A percentile compares a stretch with the other conserved stretches of the same genome.
These are phyloP conservation scores for Endotrypanum monterogeii DNA, from an alignment of 208 protist genomes.

Conservation along the genomic window DNA sequence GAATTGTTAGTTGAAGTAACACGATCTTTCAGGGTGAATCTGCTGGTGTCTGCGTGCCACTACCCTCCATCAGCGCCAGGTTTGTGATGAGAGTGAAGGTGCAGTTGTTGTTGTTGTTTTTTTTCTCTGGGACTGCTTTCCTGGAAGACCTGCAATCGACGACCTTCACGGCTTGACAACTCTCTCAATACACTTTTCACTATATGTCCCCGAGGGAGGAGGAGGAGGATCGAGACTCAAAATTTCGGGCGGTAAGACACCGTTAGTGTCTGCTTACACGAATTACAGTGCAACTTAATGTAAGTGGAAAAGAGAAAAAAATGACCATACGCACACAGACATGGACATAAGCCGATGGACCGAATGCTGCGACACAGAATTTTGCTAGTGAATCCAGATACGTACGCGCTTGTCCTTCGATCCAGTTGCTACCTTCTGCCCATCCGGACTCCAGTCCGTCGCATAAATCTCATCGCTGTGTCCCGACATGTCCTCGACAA, in stretches of 20 bases:
- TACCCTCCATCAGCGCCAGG: background rate
- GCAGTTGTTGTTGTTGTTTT: background rate
- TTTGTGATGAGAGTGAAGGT: no score
- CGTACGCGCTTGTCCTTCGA: constrained; percentile 96
- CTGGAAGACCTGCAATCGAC: no score
- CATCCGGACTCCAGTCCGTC: constrained; percentile 98
- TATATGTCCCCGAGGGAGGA: background rate
- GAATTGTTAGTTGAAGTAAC: background rate
- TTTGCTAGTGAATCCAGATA: constrained; percentile 86
- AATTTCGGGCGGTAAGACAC: background rate
- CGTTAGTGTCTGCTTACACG: constrained; percentile 2
- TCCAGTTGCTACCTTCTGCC: constrained; percentile 94
- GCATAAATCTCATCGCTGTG: constrained; percentile 97
- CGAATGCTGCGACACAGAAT: background rate
- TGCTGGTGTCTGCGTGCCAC: background rate
- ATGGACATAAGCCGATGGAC: constrained; percentile 2
- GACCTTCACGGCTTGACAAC: background rate
- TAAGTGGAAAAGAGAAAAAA: background rate
- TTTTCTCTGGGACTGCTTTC: background rate
- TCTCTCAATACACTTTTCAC: background rate
- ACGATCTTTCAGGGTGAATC: background rate
- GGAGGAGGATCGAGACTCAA: background rate
- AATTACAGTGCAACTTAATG: background rate
- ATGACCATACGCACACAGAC: background rate
- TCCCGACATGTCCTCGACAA: constrained; percentile 96